A percentile compares a stretch with the other conserved stretches of the same genome.
Evolutionary conservation across 1,139 yeast genomes (phyloP).

Genomic region (Scheffersomyces lignicola): DNA sequence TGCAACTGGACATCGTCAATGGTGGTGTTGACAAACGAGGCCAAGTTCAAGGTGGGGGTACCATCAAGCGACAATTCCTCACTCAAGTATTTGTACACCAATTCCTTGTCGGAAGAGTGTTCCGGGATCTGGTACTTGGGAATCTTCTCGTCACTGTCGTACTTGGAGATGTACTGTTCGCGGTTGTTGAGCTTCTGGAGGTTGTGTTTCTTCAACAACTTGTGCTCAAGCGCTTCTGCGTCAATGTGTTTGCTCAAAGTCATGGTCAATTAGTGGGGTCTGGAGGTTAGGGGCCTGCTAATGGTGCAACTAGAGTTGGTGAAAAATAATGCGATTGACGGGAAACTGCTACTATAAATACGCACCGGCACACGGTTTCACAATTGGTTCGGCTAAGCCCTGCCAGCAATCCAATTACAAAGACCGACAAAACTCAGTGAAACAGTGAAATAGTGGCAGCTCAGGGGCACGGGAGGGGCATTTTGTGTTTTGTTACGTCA

Average conservation of each 20-base stretch:
- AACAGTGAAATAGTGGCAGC: too few species aligned
- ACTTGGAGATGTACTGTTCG: slow-evolving; percentile 36
- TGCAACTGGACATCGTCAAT: slow-evolving; percentile 45
- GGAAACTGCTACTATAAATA: too few species aligned
- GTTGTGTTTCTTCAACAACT: slow-evolving; percentile 26
- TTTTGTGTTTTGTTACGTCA: too few species aligned
- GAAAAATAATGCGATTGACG: too few species aligned
- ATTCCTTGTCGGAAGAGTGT: slow-evolving; percentile 49
- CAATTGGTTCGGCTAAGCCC: too few species aligned
- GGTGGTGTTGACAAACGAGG: slow-evolving; percentile 84
- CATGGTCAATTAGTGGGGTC: too few species aligned
- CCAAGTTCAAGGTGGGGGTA: slow-evolving; percentile 77
- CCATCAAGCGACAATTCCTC: slow-evolving; percentile 85
- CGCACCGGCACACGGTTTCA: too few species aligned
- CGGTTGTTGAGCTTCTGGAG: slow-evolving; percentile 19
- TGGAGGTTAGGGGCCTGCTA: too few species aligned
- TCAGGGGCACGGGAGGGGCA: too few species aligned
- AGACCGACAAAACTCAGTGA: too few species aligned
- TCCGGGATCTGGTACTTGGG: slow-evolving; percentile 61
- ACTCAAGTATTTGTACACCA: slow-evolving; percentile 63
- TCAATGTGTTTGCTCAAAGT: slow-evolving; percentile 41
- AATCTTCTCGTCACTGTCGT: slow-evolving; percentile 31
- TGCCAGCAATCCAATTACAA: too few species aligned
- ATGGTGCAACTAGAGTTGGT: too few species aligned
- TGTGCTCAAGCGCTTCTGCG: slow-evolving; percentile 32